These are phyloP conservation scores for Beauveria varroae DNA, from an alignment of 2,329 filamentous ascomycete genomes.

Conservation along the genomic window DNA sequence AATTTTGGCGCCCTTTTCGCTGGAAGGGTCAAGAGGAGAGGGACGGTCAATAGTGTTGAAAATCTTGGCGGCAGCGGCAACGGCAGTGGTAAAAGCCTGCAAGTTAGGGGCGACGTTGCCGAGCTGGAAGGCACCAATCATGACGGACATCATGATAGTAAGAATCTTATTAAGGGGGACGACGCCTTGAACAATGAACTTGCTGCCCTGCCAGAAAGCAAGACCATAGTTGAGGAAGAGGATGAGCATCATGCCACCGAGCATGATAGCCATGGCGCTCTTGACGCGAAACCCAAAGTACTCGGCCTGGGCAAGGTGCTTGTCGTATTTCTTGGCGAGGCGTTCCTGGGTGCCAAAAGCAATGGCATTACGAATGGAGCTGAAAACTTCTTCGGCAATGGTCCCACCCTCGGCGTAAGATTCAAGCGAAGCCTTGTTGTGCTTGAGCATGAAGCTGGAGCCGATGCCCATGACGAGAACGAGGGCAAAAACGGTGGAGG, in stretches of 20 bases:
- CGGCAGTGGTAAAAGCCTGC: slow-evolving; percentile 75
- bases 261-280: slow-evolving; percentile 64
- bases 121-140: slow-evolving; percentile 88
- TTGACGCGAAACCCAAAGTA: slow-evolving; percentile 72
- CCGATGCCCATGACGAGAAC: slow-evolving; percentile 68
- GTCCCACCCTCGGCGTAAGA: slow-evolving; percentile 80
- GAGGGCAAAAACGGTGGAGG: slow-evolving; percentile 74
- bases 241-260: slow-evolving; percentile 75
- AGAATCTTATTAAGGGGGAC: slow-evolving; percentile 64
- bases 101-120: slow-evolving; percentile 81
- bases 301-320: slow-evolving; percentile 65
- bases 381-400: slow-evolving; percentile 88
- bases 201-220: slow-evolving; percentile 81
- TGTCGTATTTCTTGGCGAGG: slow-evolving; percentile 78
- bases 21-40: slow-evolving; percentile 75
- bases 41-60: slow-evolving; percentile 85
- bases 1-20: slow-evolving; percentile 61
- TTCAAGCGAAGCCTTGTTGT: slow-evolving; percentile 67
- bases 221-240: slow-evolving; percentile 83
- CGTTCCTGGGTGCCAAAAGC: slow-evolving; percentile 93
- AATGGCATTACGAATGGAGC: slow-evolving; percentile 83
- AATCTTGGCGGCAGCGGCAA: slow-evolving; percentile 85
- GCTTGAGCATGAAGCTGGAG: slow-evolving; percentile 70
- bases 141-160: slow-evolving; percentile 81
- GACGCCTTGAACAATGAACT: slow-evolving; percentile 60